Evolutionary conservation across 2,329 filamentous ascomycete species (phyloP).

Genomic region (Aspergillus sp.): DNA sequence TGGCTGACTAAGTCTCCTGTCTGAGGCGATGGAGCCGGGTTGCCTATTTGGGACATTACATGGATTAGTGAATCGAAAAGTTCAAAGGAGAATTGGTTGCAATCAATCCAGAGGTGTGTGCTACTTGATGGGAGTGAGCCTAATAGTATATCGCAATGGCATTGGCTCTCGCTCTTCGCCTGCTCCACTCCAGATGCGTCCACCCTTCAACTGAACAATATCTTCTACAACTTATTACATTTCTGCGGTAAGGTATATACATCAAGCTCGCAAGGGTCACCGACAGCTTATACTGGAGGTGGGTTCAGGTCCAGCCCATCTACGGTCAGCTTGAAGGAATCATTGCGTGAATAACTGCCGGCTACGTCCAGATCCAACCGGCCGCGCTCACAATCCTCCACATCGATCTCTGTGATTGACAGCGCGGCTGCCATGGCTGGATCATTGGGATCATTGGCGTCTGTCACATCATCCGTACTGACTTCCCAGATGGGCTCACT

Average conservation of each 20-base stretch:
- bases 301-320: slow-evolving; percentile 62
- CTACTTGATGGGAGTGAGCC: too few species aligned
- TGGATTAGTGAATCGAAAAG: too few species aligned
- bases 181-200: too few species aligned
- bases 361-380: slow-evolving; percentile 80
- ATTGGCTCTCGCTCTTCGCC: too few species aligned
- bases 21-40: neutral
- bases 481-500: slow-evolving; percentile 79
- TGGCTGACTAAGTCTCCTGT: neutral
- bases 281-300: slow-evolving; percentile 46
- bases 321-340: slow-evolving; percentile 62
- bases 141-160: too few species aligned
- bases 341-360: slow-evolving; percentile 79
- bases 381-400: slow-evolving; percentile 83
- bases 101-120: too few species aligned
- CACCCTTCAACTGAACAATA: too few species aligned
- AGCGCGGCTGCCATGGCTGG: slow-evolving; percentile 49
- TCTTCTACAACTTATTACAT: too few species aligned
- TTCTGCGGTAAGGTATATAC: too few species aligned
- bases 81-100: too few species aligned
- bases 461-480: slow-evolving; percentile 35
- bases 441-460: slow-evolving; percentile 55
- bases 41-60: too few species aligned
- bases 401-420: slow-evolving; percentile 73
- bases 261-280: too few species aligned